These are phyloP conservation scores for Tanozyma kutaoensis DNA, from an alignment of 805 yeast genomes.

Conservation along the genomic window DNA sequence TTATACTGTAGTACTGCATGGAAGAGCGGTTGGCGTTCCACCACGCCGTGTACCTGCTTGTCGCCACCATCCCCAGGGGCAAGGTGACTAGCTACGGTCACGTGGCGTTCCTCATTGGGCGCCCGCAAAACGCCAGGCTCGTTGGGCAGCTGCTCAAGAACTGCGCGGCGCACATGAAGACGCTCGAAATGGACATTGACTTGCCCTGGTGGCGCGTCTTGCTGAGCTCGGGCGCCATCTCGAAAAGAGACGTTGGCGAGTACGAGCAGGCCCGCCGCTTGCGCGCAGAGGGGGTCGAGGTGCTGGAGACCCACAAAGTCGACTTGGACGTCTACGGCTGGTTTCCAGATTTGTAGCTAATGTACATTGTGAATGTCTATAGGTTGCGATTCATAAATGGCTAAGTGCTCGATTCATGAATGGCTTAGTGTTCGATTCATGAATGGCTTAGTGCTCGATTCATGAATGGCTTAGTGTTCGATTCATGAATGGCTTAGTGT, in stretches of 20 bases:
- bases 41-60: slow-evolving; percentile 43
- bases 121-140: slow-evolving; percentile 58
- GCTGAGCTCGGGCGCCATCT: slow-evolving; percentile 54
- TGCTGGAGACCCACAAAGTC: slow-evolving; percentile 22
- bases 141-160: slow-evolving; percentile 63
- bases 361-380: too few species aligned
- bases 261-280: slow-evolving; percentile 32
- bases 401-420: too few species aligned
- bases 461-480: too few species aligned
- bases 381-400: too few species aligned
- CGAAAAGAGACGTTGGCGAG: slow-evolving; percentile 29
- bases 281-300: slow-evolving; percentile 31
- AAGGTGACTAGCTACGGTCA: slow-evolving; percentile 59
- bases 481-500: too few species aligned
- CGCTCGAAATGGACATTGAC: slow-evolving; percentile 11
- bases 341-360: too few species aligned
- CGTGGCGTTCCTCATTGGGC: slow-evolving; percentile 47
- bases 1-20: neutral
- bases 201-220: slow-evolving; percentile 81
- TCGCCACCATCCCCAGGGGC: slow-evolving; percentile 45
- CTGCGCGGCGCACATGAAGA: slow-evolving; percentile 10
- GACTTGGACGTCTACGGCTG: slow-evolving; percentile 44
- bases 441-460: too few species aligned
- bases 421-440: too few species aligned
- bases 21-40: slow-evolving; percentile 31